These are phyloP conservation scores for Rhizopus delemar DNA, from an alignment of 371 early-diverging fungal species.

Conservation along the genomic window DNA sequence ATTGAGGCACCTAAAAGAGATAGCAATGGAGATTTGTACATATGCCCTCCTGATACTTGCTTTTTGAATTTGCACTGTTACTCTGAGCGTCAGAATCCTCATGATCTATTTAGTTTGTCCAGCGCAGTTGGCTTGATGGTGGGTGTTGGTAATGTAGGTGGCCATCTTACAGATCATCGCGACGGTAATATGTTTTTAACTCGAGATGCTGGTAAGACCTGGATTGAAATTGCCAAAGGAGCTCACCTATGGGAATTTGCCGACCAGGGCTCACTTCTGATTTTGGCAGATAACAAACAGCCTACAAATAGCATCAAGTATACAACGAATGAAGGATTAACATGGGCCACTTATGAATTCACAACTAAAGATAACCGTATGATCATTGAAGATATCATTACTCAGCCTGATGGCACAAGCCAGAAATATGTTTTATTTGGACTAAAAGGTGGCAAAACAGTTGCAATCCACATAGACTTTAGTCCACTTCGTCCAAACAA, in stretches of 20 bases:
- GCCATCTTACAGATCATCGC: constrained; percentile 58
- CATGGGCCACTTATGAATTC: constrained; percentile 63
- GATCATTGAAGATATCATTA: constrained; percentile 65
- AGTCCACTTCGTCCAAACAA: constrained; percentile 59
- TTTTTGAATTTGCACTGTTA: constrained; percentile 80
- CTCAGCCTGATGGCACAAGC: constrained; percentile 73
- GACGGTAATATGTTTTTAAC: constrained; percentile 86
- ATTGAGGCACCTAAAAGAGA: constrained; percentile 61
- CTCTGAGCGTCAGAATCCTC: constrained; percentile 74
- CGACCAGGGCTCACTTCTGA: constrained; percentile 79
- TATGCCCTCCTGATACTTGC: constrained; percentile 46
- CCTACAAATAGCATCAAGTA: constrained; percentile 73
- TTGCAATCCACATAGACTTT: constrained; percentile 78
- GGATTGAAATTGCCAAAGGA: constrained; percentile 72
- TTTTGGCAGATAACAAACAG: constrained; percentile 73
- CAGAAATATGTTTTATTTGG: constrained; percentile 75
- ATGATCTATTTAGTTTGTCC: constrained; percentile 74
- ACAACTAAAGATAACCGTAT: constrained; percentile 47
- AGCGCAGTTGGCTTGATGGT: constrained; percentile 88
- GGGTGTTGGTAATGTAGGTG: constrained; percentile 92
- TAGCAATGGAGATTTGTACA: constrained; percentile 42
- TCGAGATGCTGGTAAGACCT: constrained; percentile 79
- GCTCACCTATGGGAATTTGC: constrained; percentile 86
- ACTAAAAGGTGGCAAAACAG: constrained; percentile 39
- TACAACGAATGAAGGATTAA: constrained; percentile 62